Percentiles rank a stretch among this genome's conserved stretches.
These are phyloP conservation scores for Tuber magnatum DNA, from an alignment of 495 filamentous ascomycete species.

Conservation along the genomic window DNA sequence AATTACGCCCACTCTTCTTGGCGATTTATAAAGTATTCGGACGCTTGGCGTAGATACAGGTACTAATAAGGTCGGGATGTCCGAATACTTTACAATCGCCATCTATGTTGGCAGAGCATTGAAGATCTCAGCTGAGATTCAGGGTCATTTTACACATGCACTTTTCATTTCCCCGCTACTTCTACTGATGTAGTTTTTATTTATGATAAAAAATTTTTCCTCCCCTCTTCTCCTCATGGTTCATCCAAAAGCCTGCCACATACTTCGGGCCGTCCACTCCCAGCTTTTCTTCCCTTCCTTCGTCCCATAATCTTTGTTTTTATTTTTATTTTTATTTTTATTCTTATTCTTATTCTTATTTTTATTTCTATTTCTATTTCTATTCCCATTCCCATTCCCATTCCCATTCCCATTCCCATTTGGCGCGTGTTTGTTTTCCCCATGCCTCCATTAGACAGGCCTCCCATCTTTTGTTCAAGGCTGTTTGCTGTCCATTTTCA, in stretches of 20 bases:
- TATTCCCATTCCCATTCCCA: too few relatives aligned
- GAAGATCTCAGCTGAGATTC: constrained; percentile 12
- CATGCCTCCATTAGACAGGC: constrained; percentile 1
- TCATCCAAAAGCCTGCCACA: neutral
- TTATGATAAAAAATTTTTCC: constrained; percentile 14
- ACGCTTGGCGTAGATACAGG: too few relatives aligned
- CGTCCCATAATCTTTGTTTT: constrained; percentile 12
- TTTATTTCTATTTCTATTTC: neutral
- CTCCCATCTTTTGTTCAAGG: constrained; percentile 26
- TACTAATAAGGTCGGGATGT: too few relatives aligned
- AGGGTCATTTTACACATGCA: constrained; percentile 31
- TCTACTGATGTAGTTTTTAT: constrained; percentile 24
- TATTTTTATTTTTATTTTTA: too few relatives aligned
- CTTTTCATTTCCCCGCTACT: constrained; percentile 15
- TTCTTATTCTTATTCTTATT: constrained; percentile 8
- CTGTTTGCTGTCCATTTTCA: constrained; percentile 15
- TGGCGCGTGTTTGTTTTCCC: constrained; percentile 11
- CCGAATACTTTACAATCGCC: too few relatives aligned
- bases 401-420: constrained; percentile 11
- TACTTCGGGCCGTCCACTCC: constrained; percentile 11
- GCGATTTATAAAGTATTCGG: too few relatives aligned
- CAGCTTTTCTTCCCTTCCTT: constrained; percentile 3
- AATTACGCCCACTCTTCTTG: neutral
- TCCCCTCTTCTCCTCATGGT: constrained; percentile 17
- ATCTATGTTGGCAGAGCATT: neutral